phyloP scores from a whole-genome alignment of 148 eudicot genomes.

The Rhododendron ovatum region DNA sequence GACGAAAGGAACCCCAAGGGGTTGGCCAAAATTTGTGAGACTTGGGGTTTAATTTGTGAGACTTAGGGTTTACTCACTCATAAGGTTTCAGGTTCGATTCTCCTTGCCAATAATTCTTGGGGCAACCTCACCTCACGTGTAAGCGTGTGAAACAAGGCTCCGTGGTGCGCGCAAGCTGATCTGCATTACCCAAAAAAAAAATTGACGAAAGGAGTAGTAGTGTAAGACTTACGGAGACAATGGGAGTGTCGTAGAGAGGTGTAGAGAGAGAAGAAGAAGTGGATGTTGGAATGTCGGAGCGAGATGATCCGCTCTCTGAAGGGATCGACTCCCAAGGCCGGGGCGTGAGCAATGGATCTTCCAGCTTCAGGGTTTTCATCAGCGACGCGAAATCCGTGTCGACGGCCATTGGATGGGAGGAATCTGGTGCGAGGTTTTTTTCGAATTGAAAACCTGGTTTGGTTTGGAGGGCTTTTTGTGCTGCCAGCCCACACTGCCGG shows the following conservation, averaged over 20 bases:
- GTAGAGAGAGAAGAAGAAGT: constrained; percentile 16
- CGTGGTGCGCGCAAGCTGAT: no score
- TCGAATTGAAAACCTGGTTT: neutral
- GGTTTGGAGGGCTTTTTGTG: constrained; percentile 1
- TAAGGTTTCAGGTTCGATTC: no score
- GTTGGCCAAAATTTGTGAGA: no score
- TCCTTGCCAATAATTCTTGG: no score
- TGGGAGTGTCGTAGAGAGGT: constrained; percentile 37
- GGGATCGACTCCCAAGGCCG: constrained; percentile 79
- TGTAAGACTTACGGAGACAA: constrained; percentile 52
- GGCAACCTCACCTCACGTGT: no score
- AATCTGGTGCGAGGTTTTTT: neutral
- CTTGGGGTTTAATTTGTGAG: no score
- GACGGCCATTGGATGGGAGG: constrained; percentile 29
- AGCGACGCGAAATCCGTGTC: constrained; percentile 34
- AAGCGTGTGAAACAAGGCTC: no score
- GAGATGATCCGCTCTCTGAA: constrained; percentile 49
- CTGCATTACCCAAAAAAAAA: no score
- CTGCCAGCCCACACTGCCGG: neutral
- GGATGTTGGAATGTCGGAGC: constrained; percentile 20
- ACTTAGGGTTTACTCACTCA: no score
- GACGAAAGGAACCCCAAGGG: no score
- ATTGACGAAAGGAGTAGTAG: neutral
- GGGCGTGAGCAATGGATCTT: constrained; percentile 70
- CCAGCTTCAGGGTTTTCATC: constrained; percentile 49